Conservation (phyloP, 768 basidiomycete species). For the Tephrocybe sp. region DNA sequence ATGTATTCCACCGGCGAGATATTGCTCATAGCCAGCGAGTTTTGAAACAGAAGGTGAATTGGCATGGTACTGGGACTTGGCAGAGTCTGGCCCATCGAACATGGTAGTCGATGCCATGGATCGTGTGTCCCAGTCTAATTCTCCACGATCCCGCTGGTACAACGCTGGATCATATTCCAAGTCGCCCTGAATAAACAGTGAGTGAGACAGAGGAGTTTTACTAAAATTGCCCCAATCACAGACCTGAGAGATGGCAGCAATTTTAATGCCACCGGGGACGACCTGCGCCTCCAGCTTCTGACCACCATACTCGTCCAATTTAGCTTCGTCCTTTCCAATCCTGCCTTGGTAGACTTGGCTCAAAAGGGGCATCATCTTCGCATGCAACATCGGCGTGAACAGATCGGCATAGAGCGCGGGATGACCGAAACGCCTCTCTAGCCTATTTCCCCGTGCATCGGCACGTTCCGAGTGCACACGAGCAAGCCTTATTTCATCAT, state of each 20-base stretch:
- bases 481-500: slow-evolving; percentile 69
- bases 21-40: slow-evolving; percentile 55
- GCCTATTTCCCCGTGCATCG: slow-evolving; percentile 69
- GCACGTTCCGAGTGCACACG: slow-evolving; percentile 78
- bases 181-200: slow-evolving; percentile 44
- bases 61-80: slow-evolving; percentile 41
- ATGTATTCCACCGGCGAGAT: slow-evolving; percentile 50
- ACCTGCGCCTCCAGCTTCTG: slow-evolving; percentile 74
- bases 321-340: slow-evolving; percentile 61
- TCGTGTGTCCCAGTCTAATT: slow-evolving; percentile 85
- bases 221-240: slow-evolving; percentile 16
- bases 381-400: slow-evolving; percentile 87
- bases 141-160: slow-evolving; percentile 80
- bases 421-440: slow-evolving; percentile 93
- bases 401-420: slow-evolving; percentile 86
- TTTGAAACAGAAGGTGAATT: slow-evolving; percentile 28
- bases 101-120: slow-evolving; percentile 66
- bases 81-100: slow-evolving; percentile 45
- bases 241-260: slow-evolving; percentile 80
- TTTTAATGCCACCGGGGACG: slow-evolving; percentile 76
- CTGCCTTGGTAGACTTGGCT: slow-evolving; percentile 77
- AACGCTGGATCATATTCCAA: slow-evolving; percentile 81
- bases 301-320: slow-evolving; percentile 76
- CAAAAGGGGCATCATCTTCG: slow-evolving; percentile 80
- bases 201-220: neutral